Evolutionary conservation across 1,284 basidiomycete genomes (phyloP), one percentile per base, ranked within the genome.

Genomic region (Acaromyces ingoldii): DNA sequence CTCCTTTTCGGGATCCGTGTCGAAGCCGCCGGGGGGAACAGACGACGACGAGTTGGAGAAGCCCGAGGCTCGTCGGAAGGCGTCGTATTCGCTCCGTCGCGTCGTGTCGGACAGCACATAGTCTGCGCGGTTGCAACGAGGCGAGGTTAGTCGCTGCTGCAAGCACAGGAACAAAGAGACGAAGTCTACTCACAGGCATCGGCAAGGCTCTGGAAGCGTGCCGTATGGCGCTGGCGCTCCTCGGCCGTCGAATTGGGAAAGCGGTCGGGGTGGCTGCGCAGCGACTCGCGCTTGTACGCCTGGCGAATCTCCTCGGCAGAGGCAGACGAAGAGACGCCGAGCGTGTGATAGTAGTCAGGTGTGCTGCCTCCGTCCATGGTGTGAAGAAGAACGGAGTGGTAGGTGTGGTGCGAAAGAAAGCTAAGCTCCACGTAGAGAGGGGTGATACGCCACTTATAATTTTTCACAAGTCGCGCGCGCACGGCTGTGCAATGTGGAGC

Each of bases 21-120:
- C 46, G 6, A 44, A 53, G 11, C 41, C 41, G 48, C 41, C 36
- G 30, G 34, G 40, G 19, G 11, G 26, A 43, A 48, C 4, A 3
- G 30, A 47, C 10, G 37, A 52, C 30, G 49, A 60, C 2, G 48
- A 57, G 41, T 51, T 43, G 51, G 36, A 47, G 6, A 58, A 61
- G 11, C 56, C 53, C 3, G 58, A 50, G 11, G 63, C 45, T 22
- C 17, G 19, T 5, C 61, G 58, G 17, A 65, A 49, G 42, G 49
- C 38, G 28, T 68, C 70, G 58, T 96, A 96, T 77, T 96, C 91
- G 49, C 87, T 82, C 48, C 91, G 81, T 37, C 84, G 80, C 15
- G 61, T 66, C 1, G 83, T 76, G 76, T 96, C 89, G 0, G 89
- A 92, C 24, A 97, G 83, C 6, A 95, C 88, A 75, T 91, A 97